These are phyloP conservation scores for Kickxella alabastrina DNA, from an alignment of 192 early-diverging fungal species.

Conservation along the genomic window DNA sequence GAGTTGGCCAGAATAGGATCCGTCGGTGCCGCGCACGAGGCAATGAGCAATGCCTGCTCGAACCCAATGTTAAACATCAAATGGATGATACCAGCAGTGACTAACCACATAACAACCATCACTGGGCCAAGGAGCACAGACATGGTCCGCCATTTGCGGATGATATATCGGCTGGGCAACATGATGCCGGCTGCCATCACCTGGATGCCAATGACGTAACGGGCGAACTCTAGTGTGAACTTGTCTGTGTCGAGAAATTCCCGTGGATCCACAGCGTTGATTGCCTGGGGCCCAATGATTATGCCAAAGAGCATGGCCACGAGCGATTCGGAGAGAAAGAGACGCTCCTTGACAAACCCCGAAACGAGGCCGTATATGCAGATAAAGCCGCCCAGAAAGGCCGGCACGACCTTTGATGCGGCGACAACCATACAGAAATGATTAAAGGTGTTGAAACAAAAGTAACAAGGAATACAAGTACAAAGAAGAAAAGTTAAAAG, in stretches of 20 bases:
- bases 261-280: slow-evolving; percentile 64
- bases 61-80: slow-evolving; percentile 46
- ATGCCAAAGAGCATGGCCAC: slow-evolving; percentile 78
- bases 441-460: no score
- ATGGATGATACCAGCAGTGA: slow-evolving; percentile 65
- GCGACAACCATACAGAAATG: no score
- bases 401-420: no score
- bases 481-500: no score
- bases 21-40: slow-evolving; percentile 80
- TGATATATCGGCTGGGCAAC: slow-evolving; percentile 71
- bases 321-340: slow-evolving; percentile 70
- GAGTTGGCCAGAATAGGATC: slow-evolving; percentile 91
- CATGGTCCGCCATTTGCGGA: slow-evolving; percentile 60
- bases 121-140: slow-evolving; percentile 71
- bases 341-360: slow-evolving; percentile 59
- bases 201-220: slow-evolving; percentile 73
- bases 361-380: slow-evolving; percentile 62
- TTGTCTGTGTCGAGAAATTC: slow-evolving; percentile 35
- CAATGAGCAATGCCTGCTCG: slow-evolving; percentile 70
- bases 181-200: slow-evolving; percentile 80
- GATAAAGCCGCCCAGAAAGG: slow-evolving; percentile 64
- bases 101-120: slow-evolving; percentile 74
- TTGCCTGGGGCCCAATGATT: slow-evolving; percentile 64
- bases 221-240: slow-evolving; percentile 64
- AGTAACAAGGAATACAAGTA: no score